These are phyloP conservation scores for Cyanodermella asteris DNA, from an alignment of 2,329 filamentous ascomycete genomes.

Conservation along the genomic window DNA sequence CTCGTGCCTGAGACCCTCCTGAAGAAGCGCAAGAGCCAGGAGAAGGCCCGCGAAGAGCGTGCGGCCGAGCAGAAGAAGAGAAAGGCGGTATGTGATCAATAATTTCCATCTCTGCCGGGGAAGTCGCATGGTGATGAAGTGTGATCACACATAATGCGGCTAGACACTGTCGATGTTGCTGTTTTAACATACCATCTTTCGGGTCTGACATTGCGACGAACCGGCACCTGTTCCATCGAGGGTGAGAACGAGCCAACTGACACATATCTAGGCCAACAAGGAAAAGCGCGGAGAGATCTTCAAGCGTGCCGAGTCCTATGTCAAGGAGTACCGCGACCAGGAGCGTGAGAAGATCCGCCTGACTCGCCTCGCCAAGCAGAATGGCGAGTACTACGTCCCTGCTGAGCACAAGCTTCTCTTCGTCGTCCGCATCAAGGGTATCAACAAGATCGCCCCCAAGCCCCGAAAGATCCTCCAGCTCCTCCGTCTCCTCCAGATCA, in stretches of 20 bases:
- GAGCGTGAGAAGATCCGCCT: conserved; percentile 98
- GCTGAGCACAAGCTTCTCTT: conserved; percentile 95
- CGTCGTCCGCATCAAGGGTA: conserved; percentile 99
- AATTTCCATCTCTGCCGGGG: conserved; percentile 10
- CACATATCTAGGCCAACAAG: conserved; percentile 57
- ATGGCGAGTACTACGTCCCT: conserved; percentile 82
- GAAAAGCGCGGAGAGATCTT: conserved; percentile 97
- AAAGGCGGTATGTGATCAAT: conserved; percentile 52
- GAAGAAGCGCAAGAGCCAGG: conserved; percentile 99
- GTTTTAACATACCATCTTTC: conserved; percentile 93
- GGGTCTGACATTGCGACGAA: conserved; percentile 51
- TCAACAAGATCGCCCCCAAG: conserved; percentile 99
- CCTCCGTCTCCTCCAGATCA: conserved; percentile 98
- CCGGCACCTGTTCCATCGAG: conserved; percentile 5
- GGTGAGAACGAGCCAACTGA: conserved; percentile 11
- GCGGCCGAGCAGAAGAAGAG: conserved; percentile 59
- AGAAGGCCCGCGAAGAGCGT: conserved; percentile 91
- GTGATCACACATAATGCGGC: conserved; percentile 64
- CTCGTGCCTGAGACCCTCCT: conserved; percentile 97
- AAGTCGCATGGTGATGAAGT: conserved; percentile 69
- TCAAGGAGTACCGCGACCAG: conserved; percentile 95
- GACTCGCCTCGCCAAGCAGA: conserved; percentile 67
- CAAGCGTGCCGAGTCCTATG: conserved; percentile 99
- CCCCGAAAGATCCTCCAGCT: conserved; percentile 99
- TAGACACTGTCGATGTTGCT: conserved; percentile 98